A percentile compares a stretch with the other conserved stretches of the same genome.
phyloP scores from a whole-genome alignment of 1,284 basidiomycete species.

The Salmacisia buchloeana region DNA sequence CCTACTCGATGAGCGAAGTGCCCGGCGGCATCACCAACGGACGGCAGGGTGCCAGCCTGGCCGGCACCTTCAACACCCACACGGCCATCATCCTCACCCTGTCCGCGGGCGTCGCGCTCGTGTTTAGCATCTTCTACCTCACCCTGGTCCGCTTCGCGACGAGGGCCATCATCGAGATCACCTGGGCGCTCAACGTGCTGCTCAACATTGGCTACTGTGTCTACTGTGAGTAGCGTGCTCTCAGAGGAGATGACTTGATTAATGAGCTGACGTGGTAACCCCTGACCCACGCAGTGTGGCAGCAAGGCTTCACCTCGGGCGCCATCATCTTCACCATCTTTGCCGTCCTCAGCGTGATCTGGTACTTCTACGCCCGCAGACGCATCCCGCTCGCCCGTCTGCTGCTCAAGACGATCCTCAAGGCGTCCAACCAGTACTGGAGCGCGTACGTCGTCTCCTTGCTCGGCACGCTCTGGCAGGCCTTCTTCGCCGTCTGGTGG shows the following conservation, averaged over 20 bases:
- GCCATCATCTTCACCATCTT: slow-evolving; percentile 46
- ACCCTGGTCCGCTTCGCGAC: slow-evolving; percentile 69
- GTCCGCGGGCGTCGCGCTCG: slow-evolving; percentile 61
- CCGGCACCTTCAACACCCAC: slow-evolving; percentile 67
- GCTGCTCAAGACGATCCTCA: slow-evolving; percentile 33
- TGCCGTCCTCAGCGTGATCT: slow-evolving; percentile 36
- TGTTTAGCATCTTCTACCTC: slow-evolving; percentile 56
- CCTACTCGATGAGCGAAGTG: slow-evolving; percentile 22
- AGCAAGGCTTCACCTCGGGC: slow-evolving; percentile 27
- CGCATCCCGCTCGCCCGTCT: slow-evolving; percentile 35
- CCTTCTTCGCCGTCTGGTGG: slow-evolving; percentile 36
- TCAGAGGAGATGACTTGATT: not conserved
- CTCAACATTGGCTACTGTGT: slow-evolving; percentile 33
- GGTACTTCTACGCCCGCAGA: slow-evolving; percentile 43
- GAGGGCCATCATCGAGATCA: slow-evolving; percentile 53
- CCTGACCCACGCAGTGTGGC: slow-evolving; percentile 17
- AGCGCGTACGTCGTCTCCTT: slow-evolving; percentile 37
- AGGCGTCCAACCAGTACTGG: slow-evolving; percentile 37
- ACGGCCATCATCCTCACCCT: slow-evolving; percentile 67
- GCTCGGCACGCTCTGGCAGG: slow-evolving; percentile 28
- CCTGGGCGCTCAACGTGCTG: slow-evolving; percentile 31
- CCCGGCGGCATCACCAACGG: slow-evolving; percentile 21
- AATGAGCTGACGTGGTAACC: not conserved
- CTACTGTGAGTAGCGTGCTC: not conserved
- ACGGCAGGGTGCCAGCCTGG: slow-evolving; percentile 55